Percentiles rank a stretch among this genome's conserved stretches.
These are phyloP conservation scores for Meyerozyma carpophila DNA, from an alignment of 1,139 yeast genomes.

Conservation along the genomic window DNA sequence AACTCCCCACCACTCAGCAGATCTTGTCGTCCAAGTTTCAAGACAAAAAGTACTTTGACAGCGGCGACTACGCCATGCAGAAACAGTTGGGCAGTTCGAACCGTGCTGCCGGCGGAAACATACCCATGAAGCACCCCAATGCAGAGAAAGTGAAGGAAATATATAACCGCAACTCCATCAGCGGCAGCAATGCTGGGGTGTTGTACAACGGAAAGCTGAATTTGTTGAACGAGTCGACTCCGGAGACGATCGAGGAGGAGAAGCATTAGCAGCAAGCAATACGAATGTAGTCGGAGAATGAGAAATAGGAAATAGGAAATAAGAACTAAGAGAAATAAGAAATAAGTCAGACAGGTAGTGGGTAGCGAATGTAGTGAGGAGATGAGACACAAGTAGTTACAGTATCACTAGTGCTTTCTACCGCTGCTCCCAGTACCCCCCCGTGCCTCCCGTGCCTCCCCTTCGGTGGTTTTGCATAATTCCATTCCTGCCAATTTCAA, in stretches of 20 bases:
- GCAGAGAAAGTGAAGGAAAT: constrained; percentile 47
- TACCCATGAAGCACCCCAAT: constrained; percentile 43
- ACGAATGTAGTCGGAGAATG: too few relatives aligned
- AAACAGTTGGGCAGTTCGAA: constrained; percentile 40
- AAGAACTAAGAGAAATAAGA: too few relatives aligned
- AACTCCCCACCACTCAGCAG: constrained; percentile 82
- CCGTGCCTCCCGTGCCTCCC: too few relatives aligned
- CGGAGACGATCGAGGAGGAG: constrained; percentile 20
- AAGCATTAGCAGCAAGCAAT: not conserved
- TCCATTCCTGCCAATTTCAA: too few relatives aligned
- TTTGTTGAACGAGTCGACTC: constrained; percentile 40
- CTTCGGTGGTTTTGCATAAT: too few relatives aligned
- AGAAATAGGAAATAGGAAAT: too few relatives aligned
- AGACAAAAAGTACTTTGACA: constrained; percentile 91
- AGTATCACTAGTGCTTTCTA: too few relatives aligned
- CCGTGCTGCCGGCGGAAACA: constrained; percentile 23
- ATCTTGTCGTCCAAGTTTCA: constrained; percentile 71
- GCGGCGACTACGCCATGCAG: constrained; percentile 95
- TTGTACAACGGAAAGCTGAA: constrained; percentile 44
- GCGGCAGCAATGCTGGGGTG: constrained; percentile 40
- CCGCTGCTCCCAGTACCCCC: too few relatives aligned
- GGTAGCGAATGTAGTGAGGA: too few relatives aligned
- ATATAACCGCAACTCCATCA: constrained; percentile 40
- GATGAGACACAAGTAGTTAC: too few relatives aligned
- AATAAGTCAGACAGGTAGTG: too few relatives aligned